phyloP scores from a whole-genome alignment of 2,329 filamentous ascomycete genomes.

The Aspergillus japonicus region DNA sequence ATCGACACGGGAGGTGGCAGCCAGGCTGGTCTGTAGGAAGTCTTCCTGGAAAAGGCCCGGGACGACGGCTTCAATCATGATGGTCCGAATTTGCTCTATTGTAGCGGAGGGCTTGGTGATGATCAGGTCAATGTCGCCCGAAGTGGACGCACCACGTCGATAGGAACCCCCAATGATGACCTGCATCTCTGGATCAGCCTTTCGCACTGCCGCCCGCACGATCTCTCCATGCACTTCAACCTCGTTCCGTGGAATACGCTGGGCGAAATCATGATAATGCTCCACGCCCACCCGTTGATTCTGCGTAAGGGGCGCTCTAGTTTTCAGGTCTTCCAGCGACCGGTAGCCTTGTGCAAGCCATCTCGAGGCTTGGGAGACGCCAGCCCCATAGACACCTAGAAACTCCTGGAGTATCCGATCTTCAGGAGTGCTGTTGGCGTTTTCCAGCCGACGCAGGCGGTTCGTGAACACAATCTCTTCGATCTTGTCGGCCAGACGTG shows the following conservation, averaged over 20 bases:
- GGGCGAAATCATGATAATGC: conserved; percentile 75
- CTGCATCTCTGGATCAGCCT: conserved; percentile 64
- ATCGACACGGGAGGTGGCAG: conserved; percentile 53
- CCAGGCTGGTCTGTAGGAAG: conserved; percentile 71
- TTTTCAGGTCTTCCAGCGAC: conserved; percentile 68
- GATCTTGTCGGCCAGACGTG: conserved; percentile 76
- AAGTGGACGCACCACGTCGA: conserved; percentile 70
- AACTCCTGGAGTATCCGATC: conserved; percentile 68
- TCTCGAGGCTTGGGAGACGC: conserved; percentile 64
- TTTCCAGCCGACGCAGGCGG: conserved; percentile 68
- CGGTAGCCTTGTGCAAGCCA: conserved; percentile 76
- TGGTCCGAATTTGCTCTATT: conserved; percentile 57
- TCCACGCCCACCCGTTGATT: conserved; percentile 76
- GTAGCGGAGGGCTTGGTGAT: conserved; percentile 67
- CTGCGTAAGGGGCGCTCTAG: conserved; percentile 61
- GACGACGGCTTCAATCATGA: conserved; percentile 65
- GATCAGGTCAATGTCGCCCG: conserved; percentile 81
- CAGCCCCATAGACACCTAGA: conserved; percentile 76
- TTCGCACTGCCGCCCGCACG: conserved; percentile 59
- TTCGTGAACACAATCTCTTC: conserved; percentile 82
- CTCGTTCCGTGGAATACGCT: conserved; percentile 74
- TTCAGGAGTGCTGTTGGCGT: conserved; percentile 65
- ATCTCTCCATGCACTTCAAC: conserved; percentile 67
- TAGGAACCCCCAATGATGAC: conserved; percentile 82
- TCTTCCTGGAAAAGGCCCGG: conserved; percentile 56